Conservation (phyloP, 2,329 filamentous ascomycete genomes). For the Sporothrix sp. region DNA sequence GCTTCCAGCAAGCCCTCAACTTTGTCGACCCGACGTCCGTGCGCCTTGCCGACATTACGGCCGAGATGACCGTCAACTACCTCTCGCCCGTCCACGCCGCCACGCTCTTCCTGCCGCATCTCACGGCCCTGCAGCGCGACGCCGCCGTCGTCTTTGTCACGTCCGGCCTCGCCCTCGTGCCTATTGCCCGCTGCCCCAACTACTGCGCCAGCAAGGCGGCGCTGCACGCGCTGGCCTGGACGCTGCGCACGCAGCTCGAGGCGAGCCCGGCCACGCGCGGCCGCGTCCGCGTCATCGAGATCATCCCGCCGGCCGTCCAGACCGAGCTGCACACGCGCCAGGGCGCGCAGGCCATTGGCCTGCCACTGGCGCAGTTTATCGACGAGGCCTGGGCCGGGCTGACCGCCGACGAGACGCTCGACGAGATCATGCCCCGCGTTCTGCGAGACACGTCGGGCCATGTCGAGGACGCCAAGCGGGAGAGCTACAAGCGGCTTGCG, state of each 20-base stretch:
- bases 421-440: slow-evolving; percentile 19
- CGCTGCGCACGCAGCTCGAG: slow-evolving; percentile 24
- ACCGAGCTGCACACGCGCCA: slow-evolving; percentile 41
- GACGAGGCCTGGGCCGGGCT: slow-evolving; percentile 37
- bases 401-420: slow-evolving; percentile 28
- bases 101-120: slow-evolving; percentile 19
- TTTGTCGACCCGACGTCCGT: slow-evolving; percentile 33
- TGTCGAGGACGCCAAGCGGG: slow-evolving; percentile 18
- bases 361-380: slow-evolving; percentile 24
- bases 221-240: slow-evolving; percentile 30
- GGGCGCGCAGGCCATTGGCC: slow-evolving; percentile 23
- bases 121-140: slow-evolving; percentile 27
- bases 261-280: slow-evolving; percentile 25
- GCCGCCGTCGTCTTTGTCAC: slow-evolving; percentile 20
- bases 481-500: slow-evolving; percentile 15
- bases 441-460: slow-evolving; percentile 11
- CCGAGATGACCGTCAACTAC: slow-evolving; percentile 16
- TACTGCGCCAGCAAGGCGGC: slow-evolving; percentile 47
- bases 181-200: slow-evolving; percentile 34
- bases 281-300: slow-evolving; percentile 35
- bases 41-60: slow-evolving; percentile 26
- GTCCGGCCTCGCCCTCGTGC: slow-evolving; percentile 34
- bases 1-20: slow-evolving; percentile 40
- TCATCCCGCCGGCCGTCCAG: slow-evolving; percentile 37
- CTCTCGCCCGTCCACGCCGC: slow-evolving; percentile 20